These are phyloP conservation scores for Helichrysum umbraculigerum DNA, from an alignment of 129 eudicot species.

Conservation along the genomic window DNA sequence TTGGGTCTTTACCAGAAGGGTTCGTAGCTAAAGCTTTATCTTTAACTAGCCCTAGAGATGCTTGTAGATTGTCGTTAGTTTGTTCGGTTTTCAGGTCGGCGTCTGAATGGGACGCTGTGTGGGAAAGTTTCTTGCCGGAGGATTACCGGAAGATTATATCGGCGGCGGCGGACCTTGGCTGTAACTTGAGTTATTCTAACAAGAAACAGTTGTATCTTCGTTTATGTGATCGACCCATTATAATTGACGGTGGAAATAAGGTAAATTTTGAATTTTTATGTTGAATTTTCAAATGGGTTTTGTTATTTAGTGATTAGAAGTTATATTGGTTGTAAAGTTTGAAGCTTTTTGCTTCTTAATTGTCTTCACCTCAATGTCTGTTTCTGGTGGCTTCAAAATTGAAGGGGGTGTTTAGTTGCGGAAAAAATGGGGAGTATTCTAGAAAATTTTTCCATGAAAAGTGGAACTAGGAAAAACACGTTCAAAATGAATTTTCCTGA, in stretches of 20 bases:
- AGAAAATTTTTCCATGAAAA: too few species aligned
- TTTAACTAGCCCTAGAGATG: conserved; percentile 58
- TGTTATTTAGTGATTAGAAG: background rate
- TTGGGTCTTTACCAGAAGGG: conserved; percentile 56
- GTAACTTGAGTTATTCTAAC: conserved; percentile 5
- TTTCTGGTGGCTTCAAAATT: background rate
- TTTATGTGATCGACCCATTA: conserved; percentile 55
- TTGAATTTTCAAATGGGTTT: background rate
- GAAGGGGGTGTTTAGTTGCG: too few species aligned
- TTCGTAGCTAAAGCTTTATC: conserved; percentile 51
- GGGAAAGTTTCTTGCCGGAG: conserved; percentile 64
- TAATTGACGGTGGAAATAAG: conserved; percentile 60
- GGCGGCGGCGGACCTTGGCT: conserved; percentile 3
- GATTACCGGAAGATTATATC: conserved; percentile 44
- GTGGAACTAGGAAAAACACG: too few species aligned
- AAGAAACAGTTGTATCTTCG: conserved; percentile 51
- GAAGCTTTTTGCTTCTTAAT: background rate
- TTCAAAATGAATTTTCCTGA: too few species aligned
- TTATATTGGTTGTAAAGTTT: background rate
- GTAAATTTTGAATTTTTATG: conserved; percentile 27
- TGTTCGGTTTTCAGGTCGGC: conserved; percentile 58
- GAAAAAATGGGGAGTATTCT: too few species aligned
- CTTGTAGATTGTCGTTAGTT: conserved; percentile 47
- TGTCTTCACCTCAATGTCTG: background rate
- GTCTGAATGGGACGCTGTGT: conserved; percentile 67